A percentile compares a stretch with the other conserved stretches of the same genome.
Evolutionary conservation across 371 early-diverging fungal genomes (phyloP).

Genomic region (Mortierella sp.): DNA sequence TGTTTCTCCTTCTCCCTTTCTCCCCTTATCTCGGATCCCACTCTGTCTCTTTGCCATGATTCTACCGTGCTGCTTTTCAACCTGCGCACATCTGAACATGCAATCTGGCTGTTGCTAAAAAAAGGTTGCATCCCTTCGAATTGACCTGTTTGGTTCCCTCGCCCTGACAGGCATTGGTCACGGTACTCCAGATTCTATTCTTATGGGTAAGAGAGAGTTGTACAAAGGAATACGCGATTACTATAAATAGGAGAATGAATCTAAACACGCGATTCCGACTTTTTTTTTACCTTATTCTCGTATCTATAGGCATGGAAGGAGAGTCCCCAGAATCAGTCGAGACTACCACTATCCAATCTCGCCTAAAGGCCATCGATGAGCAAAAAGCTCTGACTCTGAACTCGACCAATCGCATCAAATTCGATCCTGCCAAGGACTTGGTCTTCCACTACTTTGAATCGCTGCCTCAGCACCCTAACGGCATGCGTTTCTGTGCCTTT

Average conservation of each 20-base stretch:
- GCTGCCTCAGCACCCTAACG: constrained; percentile 96
- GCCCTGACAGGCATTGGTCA: constrained; percentile 97
- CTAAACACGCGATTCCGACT: not conserved
- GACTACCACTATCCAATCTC: constrained; percentile 79
- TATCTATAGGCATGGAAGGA: constrained; percentile 79
- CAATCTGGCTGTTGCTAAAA: not conserved
- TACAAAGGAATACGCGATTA: not conserved
- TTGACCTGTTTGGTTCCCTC: constrained; percentile 94
- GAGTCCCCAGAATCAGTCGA: constrained; percentile 94
- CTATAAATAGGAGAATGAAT: not conserved
- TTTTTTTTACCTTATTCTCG: not conserved
- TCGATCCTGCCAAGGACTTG: constrained; percentile 86
- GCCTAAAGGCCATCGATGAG: constrained; percentile 80
- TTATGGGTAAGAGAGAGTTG: constrained; percentile 70
- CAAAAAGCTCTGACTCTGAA: constrained; percentile 80
- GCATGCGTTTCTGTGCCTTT: constrained; percentile 93
- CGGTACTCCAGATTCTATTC: constrained; percentile 92
- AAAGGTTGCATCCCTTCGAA: constrained; percentile 75
- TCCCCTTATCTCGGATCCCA: constrained; percentile 1
- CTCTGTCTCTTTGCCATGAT: not conserved
- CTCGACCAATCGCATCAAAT: constrained; percentile 82
- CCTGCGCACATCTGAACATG: constrained; percentile 36
- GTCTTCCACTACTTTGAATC: constrained; percentile 88
- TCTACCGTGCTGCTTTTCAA: constrained; percentile 41
- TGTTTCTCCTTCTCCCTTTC: constrained; percentile 3